phyloP scores from a whole-genome alignment of 257 asterid species.

The Solanum neorickii region DNA sequence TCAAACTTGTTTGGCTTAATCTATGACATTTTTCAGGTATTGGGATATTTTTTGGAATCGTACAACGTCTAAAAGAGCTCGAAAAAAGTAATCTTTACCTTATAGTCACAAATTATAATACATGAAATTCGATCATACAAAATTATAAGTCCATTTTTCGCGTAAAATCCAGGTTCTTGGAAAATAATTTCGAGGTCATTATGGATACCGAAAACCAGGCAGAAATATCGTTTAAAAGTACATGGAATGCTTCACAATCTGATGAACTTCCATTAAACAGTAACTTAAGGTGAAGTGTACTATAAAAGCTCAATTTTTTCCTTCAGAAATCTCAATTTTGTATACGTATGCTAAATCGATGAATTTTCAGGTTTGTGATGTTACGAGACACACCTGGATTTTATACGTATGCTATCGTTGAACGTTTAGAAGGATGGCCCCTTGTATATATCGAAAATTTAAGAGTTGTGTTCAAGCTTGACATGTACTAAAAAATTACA shows the following conservation, averaged over 20 bases:
- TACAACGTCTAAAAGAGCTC: conserved; percentile 9
- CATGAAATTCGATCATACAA: background rate
- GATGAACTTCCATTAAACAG: conserved; percentile 43
- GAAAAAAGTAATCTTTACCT: conserved; percentile 31
- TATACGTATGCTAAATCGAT: background rate
- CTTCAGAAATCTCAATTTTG: background rate
- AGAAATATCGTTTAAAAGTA: conserved; percentile 55
- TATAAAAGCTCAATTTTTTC: background rate
- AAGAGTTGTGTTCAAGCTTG: conserved; percentile 63
- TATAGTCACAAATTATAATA: background rate
- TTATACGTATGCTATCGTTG: conserved; percentile 57
- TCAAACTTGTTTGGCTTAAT: background rate
- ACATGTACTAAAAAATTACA: conserved; percentile 22
- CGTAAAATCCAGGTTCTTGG: conserved; percentile 34
- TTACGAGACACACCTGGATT: conserved; percentile 62
- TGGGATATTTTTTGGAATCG: conserved; percentile 78
- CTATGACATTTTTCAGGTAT: conserved; percentile 26
- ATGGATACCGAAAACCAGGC: conserved; percentile 40
- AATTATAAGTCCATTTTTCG: background rate
- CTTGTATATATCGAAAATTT: conserved; percentile 40
- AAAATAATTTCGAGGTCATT: conserved; percentile 23
- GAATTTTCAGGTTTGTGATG: conserved; percentile 25
- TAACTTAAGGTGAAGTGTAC: conserved; percentile 55
- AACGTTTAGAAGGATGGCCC: conserved; percentile 73
- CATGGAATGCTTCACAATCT: conserved; percentile 17